Evolutionary conservation across 140 eudicot genomes (phyloP), one percentile per base, ranked within the genome.

Genomic region (Bidens hawaiensis): DNA sequence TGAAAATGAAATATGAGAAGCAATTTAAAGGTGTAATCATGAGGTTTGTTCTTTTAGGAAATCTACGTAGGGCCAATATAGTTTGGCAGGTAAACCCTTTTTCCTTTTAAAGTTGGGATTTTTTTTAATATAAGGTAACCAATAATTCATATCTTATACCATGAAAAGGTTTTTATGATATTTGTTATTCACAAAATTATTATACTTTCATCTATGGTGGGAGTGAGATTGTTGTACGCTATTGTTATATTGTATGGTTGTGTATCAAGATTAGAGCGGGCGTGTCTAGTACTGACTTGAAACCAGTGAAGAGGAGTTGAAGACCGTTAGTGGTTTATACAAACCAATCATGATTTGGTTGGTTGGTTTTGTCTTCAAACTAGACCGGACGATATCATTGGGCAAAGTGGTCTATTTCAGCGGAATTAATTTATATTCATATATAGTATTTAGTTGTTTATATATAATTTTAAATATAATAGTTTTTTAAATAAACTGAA

Each of bases 1-100:
- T 63, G 58, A 63, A 63, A 63, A 63, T 28, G 69, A 63, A 8
- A 47, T 46, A 16, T 28, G 69, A 63, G 46, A 27, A 63, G 69
- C 57, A 63, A 26, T 46, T 15, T 47, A 28, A 63, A 60, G 43
- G 30, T 63, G 58, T 63, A 63, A 46, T 63, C 57, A 63, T 63
- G 58, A 47, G 30, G 36, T 63, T 63, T 17, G 69, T 41, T 63
- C 49, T 62, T 25, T 15, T 63, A 63, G 46, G 46, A 63, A 45
- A 45, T 15, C 45, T 14, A 25, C 16, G 4, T n/a, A 26, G 34
- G 31, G 21, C 65, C 52, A 3, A 60, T 42, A 24, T 23, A 61
- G 27, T 38, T 42, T 61, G 43, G 60, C 26, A 23, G 43, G 60
- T 54, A 23, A 11, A 38, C 4, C 40, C 15, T 40, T 41, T 61